These are phyloP conservation scores for Plantago lanceolata DNA, from an alignment of 305 asterid species.

Conservation along the genomic window DNA sequence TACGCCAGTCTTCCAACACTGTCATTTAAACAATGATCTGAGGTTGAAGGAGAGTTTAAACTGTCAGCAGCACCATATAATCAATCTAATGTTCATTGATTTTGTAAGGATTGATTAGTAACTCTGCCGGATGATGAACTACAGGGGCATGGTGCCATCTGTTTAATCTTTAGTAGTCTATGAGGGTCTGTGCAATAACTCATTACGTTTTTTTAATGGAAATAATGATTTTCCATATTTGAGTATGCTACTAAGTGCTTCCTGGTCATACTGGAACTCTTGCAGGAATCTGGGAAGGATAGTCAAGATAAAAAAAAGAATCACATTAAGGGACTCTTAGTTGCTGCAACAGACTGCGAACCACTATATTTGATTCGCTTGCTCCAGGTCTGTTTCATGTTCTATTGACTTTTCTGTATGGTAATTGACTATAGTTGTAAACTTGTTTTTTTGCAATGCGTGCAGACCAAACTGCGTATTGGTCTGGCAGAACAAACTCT, in stretches of 20 bases:
- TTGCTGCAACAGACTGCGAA: slow-evolving; percentile 95
- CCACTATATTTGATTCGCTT: slow-evolving; percentile 89
- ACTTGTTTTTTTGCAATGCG: slow-evolving; percentile 33
- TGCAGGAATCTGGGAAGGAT: slow-evolving; percentile 91
- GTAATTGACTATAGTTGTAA: slow-evolving; percentile 25
- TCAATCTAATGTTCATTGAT: slow-evolving; percentile 3
- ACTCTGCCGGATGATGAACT: slow-evolving; percentile 7
- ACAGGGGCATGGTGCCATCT: slow-evolving; percentile 10
- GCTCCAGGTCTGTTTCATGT: slow-evolving; percentile 60
- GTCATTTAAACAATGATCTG: neutral
- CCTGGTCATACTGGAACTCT: slow-evolving; percentile 20
- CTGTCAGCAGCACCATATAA: no score
- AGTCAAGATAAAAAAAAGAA: slow-evolving; percentile 89
- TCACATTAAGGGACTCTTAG: slow-evolving; percentile 76
- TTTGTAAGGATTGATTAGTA: neutral
- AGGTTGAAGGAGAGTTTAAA: no score
- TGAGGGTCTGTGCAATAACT: slow-evolving; percentile 4
- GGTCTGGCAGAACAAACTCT: slow-evolving; percentile 93
- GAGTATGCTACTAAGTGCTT: slow-evolving; percentile 22
- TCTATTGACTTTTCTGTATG: slow-evolving; percentile 20
- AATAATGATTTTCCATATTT: slow-evolving; percentile 13
- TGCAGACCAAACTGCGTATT: slow-evolving; percentile 83
- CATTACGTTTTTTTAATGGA: neutral
- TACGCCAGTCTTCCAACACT: neutral
- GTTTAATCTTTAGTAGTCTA: slow-evolving; percentile 13